These are phyloP conservation scores for Zoysia matrella DNA, from an alignment of 202 grass and related monocot species.

Conservation along the genomic window DNA sequence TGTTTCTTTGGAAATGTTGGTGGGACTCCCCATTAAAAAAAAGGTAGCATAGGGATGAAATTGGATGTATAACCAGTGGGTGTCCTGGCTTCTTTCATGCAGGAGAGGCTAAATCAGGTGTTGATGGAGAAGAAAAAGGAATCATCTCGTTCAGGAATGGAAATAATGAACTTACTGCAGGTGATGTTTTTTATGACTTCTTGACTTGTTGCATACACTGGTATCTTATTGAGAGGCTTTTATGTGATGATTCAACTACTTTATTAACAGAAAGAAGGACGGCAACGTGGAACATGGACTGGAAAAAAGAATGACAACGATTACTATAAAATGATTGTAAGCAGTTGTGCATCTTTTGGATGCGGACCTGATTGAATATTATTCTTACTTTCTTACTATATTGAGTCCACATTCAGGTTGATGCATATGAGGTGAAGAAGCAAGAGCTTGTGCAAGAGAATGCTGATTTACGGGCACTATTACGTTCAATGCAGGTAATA, in stretches of 20 bases:
- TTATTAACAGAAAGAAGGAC: conserved; percentile 91
- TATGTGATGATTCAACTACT: conserved; percentile 29
- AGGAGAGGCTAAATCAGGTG: conserved; percentile 96
- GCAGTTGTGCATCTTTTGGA: conserved; percentile 23
- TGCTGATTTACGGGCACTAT: conserved; percentile 80
- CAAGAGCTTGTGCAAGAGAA: conserved; percentile 96
- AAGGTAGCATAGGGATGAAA: background rate
- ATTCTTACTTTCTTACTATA: conserved; percentile 1
- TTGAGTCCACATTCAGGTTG: conserved; percentile 57
- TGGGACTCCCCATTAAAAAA: background rate
- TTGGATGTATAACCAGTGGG: conserved; percentile 6
- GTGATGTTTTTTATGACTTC: conserved; percentile 47
- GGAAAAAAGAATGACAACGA: conserved; percentile 97
- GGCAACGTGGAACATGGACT: conserved; percentile 91
- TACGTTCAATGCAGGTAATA: conserved; percentile 96
- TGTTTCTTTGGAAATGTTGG: background rate
- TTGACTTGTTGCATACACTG: conserved; percentile 6
- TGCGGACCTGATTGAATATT: conserved; percentile 26
- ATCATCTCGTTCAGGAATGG: conserved; percentile 94
- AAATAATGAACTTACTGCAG: conserved; percentile 99
- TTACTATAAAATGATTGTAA: conserved; percentile 99
- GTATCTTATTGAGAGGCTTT: conserved; percentile 9
- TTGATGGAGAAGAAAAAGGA: conserved; percentile 98
- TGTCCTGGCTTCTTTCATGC: conserved; percentile 26
- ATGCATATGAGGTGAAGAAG: conserved; percentile 98